Percentiles rank a stretch among this genome's conserved stretches.
These are phyloP conservation scores for Mycocentrospora acerina DNA, from an alignment of 2,329 filamentous ascomycete genomes.

Conservation along the genomic window DNA sequence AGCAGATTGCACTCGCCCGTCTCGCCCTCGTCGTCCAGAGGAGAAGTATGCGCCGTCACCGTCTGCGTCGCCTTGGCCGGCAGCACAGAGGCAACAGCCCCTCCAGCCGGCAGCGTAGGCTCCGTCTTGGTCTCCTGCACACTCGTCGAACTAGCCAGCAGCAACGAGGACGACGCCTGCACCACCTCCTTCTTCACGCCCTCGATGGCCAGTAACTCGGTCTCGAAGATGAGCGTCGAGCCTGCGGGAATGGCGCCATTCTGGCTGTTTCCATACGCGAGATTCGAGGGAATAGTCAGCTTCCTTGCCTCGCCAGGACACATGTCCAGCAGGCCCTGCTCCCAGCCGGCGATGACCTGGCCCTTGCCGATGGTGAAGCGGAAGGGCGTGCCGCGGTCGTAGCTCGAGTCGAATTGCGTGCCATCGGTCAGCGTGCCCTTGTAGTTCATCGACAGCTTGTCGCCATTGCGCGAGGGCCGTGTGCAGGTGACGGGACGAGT, in stretches of 20 bases:
- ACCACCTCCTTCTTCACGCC: constrained; percentile 47
- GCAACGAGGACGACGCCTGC: no score
- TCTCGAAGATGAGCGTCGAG: constrained; percentile 86
- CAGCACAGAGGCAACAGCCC: no score
- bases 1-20: constrained; percentile 82
- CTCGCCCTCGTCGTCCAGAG: constrained; percentile 47
- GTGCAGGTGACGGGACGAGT: constrained; percentile 46
- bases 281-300: constrained; percentile 83
- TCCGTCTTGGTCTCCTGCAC: no score
- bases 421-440: constrained; percentile 61
- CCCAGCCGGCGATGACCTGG: constrained; percentile 93
- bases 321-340: constrained; percentile 87
- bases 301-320: constrained; percentile 90
- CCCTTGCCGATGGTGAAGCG: constrained; percentile 76
- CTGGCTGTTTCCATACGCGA: constrained; percentile 75
- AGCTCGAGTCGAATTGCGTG: constrained; percentile 79
- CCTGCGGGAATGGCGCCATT: constrained; percentile 78
- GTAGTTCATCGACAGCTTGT: constrained; percentile 52
- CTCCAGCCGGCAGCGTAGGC: constrained; percentile 14
- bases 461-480: constrained; percentile 49
- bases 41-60: constrained; percentile 25
- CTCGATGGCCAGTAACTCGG: constrained; percentile 80
- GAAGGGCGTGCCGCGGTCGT: constrained; percentile 75
- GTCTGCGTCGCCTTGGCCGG: constrained; percentile 15
- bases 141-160: no score